phyloP scores from a whole-genome alignment of 805 yeast genomes.

The Deakozyma indianensis region DNA sequence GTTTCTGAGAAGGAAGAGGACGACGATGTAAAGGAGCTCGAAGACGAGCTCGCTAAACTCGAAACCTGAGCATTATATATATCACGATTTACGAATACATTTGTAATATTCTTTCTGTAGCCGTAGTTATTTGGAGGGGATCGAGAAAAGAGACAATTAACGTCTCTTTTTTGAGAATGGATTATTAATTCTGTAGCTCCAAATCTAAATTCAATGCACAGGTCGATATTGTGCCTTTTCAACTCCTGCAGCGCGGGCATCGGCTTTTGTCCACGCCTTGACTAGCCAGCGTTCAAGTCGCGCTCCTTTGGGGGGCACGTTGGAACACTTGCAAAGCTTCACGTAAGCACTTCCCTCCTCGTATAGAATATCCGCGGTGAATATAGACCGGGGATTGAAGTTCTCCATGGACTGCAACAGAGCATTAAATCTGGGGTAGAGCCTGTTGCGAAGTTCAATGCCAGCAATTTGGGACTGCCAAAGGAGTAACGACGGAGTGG shows the following conservation, averaged over 20 bases:
- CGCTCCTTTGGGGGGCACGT: neutral
- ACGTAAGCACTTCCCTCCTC: neutral
- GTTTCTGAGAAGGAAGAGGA: slow-evolving; percentile 48
- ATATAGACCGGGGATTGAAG: neutral
- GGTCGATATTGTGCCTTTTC: neutral
- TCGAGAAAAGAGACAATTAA: no score
- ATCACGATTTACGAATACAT: slow-evolving; percentile 1
- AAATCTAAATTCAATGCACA: no score
- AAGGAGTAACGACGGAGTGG: neutral
- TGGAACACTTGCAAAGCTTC: neutral
- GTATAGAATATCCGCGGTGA: neutral
- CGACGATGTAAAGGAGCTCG: slow-evolving; percentile 39
- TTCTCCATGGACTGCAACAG: neutral
- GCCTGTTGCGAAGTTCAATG: neutral
- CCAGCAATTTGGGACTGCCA: neutral
- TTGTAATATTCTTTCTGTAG: neutral
- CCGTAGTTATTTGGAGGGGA: no score
- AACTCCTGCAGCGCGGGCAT: neutral
- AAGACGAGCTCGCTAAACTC: slow-evolving; percentile 40
- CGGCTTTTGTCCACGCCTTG: neutral
- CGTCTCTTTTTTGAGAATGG: no score
- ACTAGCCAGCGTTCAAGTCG: neutral
- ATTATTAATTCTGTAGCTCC: no score
- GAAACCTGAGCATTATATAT: slow-evolving; percentile 3
- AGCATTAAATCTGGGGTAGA: neutral